Conservation (phyloP, 306 rosid species). For the Adenanthera pavonina region DNA sequence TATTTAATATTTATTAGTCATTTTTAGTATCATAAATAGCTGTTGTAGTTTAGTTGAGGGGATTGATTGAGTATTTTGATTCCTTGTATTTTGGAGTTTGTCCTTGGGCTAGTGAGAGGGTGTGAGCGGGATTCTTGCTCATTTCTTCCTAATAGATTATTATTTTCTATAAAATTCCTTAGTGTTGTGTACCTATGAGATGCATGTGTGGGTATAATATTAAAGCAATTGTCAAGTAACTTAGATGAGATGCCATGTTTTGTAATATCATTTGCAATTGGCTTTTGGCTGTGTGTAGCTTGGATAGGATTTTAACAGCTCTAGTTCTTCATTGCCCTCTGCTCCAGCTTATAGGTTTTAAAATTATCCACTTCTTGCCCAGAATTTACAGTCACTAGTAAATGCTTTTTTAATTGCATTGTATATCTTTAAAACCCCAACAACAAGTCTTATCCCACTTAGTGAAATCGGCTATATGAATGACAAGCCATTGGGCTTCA, state of each 20-base stretch:
- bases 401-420: not conserved
- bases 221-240: not conserved
- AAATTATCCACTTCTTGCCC: not conserved
- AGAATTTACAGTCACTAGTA: not conserved
- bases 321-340: not conserved
- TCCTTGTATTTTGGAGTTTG: no score
- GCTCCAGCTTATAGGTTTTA: not conserved
- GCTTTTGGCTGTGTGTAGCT: slow-evolving; percentile 2
- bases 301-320: slow-evolving; percentile 7
- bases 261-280: slow-evolving; percentile 32
- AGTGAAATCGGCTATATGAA: no score
- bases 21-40: no score
- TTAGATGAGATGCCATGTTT: slow-evolving; percentile 19
- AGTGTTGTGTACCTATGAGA: not conserved
- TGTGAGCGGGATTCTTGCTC: no score
- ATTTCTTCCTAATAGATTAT: no score
- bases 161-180: no score
- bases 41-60: no score
- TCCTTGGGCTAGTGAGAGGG: no score
- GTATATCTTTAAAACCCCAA: not conserved
- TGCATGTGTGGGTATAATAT: not conserved
- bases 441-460: no score
- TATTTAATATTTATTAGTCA: no score
- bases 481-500: no score
- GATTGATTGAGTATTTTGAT: no score